phyloP scores from a whole-genome alignment of 495 filamentous ascomycete species.

The Penicillium odoratum region DNA sequence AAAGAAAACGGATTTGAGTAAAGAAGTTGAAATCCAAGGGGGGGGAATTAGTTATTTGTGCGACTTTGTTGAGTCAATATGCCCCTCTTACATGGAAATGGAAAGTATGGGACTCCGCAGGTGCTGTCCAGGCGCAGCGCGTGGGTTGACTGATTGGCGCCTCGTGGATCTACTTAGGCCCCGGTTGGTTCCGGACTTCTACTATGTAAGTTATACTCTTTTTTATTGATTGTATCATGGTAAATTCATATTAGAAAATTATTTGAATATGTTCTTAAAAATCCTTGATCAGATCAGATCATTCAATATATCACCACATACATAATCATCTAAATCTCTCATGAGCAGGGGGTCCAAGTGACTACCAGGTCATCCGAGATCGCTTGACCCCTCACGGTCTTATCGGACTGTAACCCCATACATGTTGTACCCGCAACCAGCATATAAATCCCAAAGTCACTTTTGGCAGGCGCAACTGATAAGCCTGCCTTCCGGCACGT shows the following conservation, averaged over 20 bases:
- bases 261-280: neutral
- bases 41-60: conserved; percentile 3
- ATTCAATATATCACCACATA: too few species aligned
- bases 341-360: neutral
- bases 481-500: conserved; percentile 21
- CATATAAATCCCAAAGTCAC: neutral
- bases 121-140: conserved; percentile 18
- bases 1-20: neutral
- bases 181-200: conserved; percentile 21
- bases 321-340: too few species aligned
- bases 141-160: conserved; percentile 30
- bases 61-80: neutral
- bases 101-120: conserved; percentile 25
- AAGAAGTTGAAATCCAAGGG: neutral
- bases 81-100: conserved; percentile 14
- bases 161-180: conserved; percentile 17
- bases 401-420: conserved; percentile 15
- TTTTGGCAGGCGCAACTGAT: conserved; percentile 11
- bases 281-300: neutral
- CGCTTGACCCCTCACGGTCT: conserved; percentile 4
- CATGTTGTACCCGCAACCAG: neutral
- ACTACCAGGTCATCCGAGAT: neutral
- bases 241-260: neutral
- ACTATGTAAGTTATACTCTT: too few species aligned
- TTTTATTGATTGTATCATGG: too few species aligned